Evolutionary conservation across 1,139 yeast genomes (phyloP).

Genomic region (Meyerozyma athensensis): DNA sequence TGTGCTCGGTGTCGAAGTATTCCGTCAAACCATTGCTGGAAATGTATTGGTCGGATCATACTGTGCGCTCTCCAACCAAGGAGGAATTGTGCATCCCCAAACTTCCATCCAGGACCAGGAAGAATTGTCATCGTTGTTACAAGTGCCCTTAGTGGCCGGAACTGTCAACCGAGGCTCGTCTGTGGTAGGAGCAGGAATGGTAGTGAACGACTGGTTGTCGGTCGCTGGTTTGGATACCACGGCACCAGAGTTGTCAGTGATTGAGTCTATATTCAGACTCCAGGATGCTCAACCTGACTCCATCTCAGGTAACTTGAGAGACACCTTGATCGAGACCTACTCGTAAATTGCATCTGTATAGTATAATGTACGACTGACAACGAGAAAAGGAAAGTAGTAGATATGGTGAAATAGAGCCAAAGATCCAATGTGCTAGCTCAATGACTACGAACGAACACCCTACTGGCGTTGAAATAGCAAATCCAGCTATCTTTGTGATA

Average conservation of each 20-base stretch:
- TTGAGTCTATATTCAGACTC: constrained; percentile 91
- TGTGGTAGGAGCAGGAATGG: constrained; percentile 98
- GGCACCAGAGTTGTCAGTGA: constrained; percentile 95
- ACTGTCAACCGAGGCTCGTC: constrained; percentile 97
- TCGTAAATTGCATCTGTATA: constrained; percentile 19
- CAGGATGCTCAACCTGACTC: constrained; percentile 87
- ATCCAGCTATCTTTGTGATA: too few species aligned
- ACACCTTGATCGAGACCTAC: constrained; percentile 86
- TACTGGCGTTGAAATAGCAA: too few species aligned
- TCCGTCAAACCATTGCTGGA: constrained; percentile 98
- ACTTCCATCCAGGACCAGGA: constrained; percentile 97
- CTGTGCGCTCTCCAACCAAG: constrained; percentile 92
- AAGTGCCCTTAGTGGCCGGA: constrained; percentile 98
- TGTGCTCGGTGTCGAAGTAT: constrained; percentile 98
- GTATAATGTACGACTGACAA: not conserved
- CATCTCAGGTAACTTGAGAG: constrained; percentile 79
- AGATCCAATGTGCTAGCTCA: too few species aligned
- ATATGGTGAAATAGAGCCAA: not conserved
- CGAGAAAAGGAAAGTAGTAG: not conserved
- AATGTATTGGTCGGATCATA: constrained; percentile 96
- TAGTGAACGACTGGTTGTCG: constrained; percentile 97
- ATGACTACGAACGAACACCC: too few species aligned
- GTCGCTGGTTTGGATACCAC: constrained; percentile 97
- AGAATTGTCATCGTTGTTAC: constrained; percentile 89
- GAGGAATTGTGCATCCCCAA: constrained; percentile 97